Conservation (phyloP, 1,139 yeast genomes). For the Candida tetrigidarum region DNA sequence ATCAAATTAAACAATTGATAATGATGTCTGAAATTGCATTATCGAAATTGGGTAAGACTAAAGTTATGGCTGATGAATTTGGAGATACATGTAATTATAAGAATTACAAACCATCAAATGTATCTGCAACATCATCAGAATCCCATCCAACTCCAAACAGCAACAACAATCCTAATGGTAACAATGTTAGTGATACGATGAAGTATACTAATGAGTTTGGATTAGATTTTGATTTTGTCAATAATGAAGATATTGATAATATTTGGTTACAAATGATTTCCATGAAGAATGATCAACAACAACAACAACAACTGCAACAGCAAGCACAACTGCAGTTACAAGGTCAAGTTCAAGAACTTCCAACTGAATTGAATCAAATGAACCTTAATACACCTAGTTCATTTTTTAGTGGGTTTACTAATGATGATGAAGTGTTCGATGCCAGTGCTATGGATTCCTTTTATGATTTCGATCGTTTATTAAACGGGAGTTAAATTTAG, state of each 20-base stretch:
- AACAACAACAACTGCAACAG: constrained; percentile 4
- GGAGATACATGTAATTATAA: constrained; percentile 15
- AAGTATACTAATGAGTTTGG: constrained; percentile 23
- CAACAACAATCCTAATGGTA: constrained; percentile 2
- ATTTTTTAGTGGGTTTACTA: too few species aligned
- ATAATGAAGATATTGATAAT: constrained; percentile 41
- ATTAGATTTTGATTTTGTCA: constrained; percentile 30
- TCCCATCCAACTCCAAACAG: constrained; percentile 3
- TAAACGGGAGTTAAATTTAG: too few species aligned
- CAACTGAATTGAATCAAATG: too few species aligned
- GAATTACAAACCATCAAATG: constrained; percentile 6
- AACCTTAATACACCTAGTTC: background rate
- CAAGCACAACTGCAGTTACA: too few species aligned
- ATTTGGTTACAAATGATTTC: constrained; percentile 43
- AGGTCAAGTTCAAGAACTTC: too few species aligned
- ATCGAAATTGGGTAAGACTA: constrained; percentile 22
- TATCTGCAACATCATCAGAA: constrained; percentile 8
- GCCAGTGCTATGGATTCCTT: constrained; percentile 25
- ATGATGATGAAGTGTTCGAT: constrained; percentile 7
- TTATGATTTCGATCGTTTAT: constrained; percentile 29
- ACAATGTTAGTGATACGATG: constrained; percentile 12
- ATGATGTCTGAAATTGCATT: constrained; percentile 30
- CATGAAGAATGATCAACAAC: constrained; percentile 31
- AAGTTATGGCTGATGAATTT: constrained; percentile 18
- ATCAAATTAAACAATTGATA: constrained; percentile 34